Evolutionary conservation across 2,329 filamentous ascomycete genomes (phyloP), one percentile per base, ranked within the genome.

Genomic region (Fusarium marasasianum): DNA sequence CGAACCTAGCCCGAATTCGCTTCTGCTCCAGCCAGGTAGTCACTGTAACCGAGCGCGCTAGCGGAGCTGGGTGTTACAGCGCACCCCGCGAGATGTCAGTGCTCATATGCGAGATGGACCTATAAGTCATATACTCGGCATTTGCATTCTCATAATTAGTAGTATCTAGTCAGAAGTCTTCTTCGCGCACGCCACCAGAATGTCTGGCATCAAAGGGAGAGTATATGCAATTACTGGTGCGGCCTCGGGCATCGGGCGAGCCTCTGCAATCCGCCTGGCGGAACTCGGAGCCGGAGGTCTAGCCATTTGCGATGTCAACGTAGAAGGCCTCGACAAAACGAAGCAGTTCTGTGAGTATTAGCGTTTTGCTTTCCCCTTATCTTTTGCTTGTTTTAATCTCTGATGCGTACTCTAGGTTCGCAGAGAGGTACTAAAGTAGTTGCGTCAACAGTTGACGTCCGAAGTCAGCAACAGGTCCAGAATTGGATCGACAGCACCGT

Each of bases 81-180:
- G 13, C 1, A 35, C 33, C 13, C 33, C 33, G 33, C 5, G 33
- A 35, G 33, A 17, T 15, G 31, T 15, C 14, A 35, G 33, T 1
- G 33, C 29, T 50, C 29, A 33, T 17, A 50, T 4, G 7, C 7
- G 29, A 9, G 15, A n/a, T n/a, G 10, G 45, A 48, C 14, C 20
- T 31, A 31, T 48, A 22, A 47, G 26, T 6, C 11, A 50, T 33
- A 33, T 18, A 6, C 4, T 24, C 22, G 9, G 10, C 26, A 50
- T 18, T 33, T n/a, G 11, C 8, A 11, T n/a, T 18, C 15, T 24
- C 22, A 18, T 17, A 6, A 13, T 33, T 33, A 13, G 22, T 50
- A 33, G 15, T 4, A 50, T 12, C 20, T 13, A n/a, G 5, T n/a
- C 4, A 6, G 0, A 11, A 17, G 12, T 6, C 0, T 4, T 1